Percentiles rank a stretch among this genome's conserved stretches.
These are phyloP conservation scores for Testicularia cyperi DNA, from an alignment of 1,284 basidiomycete genomes.

Conservation along the genomic window DNA sequence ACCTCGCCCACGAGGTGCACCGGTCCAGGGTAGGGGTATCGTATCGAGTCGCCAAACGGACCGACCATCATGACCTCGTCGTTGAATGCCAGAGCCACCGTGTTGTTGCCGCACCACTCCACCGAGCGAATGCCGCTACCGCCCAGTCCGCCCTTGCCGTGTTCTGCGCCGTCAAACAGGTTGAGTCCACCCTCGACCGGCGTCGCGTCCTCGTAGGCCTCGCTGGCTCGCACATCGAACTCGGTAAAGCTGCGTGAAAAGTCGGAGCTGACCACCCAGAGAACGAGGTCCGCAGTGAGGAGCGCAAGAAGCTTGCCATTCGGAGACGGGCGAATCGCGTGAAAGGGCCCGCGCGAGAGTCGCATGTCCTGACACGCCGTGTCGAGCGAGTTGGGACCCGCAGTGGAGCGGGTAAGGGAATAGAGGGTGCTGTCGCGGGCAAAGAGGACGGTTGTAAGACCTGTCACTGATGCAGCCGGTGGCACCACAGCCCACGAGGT, in stretches of 20 bases:
- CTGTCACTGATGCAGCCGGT: constrained; percentile 19
- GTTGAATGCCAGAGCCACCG: constrained; percentile 82
- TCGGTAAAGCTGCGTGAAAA: constrained; percentile 86
- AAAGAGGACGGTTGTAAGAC: constrained; percentile 30
- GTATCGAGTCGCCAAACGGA: constrained; percentile 84
- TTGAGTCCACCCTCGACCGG: constrained; percentile 21
- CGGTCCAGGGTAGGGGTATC: constrained; percentile 77
- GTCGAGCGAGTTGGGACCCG: constrained; percentile 30
- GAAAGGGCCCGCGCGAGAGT: constrained; percentile 84
- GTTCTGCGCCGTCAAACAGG: background rate
- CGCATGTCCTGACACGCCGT: constrained; percentile 61
- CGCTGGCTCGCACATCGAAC: constrained; percentile 64
- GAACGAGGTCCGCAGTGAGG: constrained; percentile 70
- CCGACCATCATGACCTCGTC: constrained; percentile 81
- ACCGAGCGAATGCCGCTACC: constrained; percentile 60
- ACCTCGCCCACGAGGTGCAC: constrained; percentile 79
- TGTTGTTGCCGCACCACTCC: constrained; percentile 96
- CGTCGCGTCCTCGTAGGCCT: constrained; percentile 33
- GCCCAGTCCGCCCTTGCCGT: constrained; percentile 36
- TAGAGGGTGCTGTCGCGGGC: constrained; percentile 25
- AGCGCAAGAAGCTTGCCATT: constrained; percentile 90
- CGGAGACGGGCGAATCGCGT: constrained; percentile 80
- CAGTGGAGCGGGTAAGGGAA: constrained; percentile 30
- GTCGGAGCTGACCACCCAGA: constrained; percentile 92
- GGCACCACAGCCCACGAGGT: constrained; percentile 38